Evolutionary conservation across 2,329 filamentous ascomycete genomes (phyloP), one percentile per base, ranked within the genome.

Genomic region (Alternaria sp.): DNA sequence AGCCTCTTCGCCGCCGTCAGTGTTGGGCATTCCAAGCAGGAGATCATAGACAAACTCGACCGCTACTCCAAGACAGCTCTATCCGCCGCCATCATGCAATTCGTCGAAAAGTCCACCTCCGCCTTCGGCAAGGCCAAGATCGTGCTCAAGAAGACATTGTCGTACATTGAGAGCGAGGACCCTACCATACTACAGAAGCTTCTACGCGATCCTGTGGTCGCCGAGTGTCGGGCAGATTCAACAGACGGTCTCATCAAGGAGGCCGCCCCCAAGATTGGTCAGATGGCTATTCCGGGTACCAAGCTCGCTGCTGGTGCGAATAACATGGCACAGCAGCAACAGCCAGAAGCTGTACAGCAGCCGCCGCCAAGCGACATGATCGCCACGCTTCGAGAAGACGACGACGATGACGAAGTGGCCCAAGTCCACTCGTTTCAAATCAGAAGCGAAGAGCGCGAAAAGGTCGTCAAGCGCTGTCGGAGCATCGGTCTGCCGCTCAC

Each of bases 81-180:
- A 12, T 94, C 95, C 0, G 87, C 92, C n/a, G 88, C 89, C 51
- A 92, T 98, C 65, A 87, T 90, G 65, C 84, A 88, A 9, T 97
- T 95, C 78, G 95, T 91, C 68, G 85, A 95, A 69, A 89, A 89
- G 64, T 96, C 93, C 66, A 97, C 94, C 6, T 90, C 92, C 68
- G 96, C 92, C 56, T 98, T 96, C 77, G 96, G 96, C 68, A 98
- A 97, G 81, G 94, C 97, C 59, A 96, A 97, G 79, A 88, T 98
- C 57, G 96, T 98, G 47, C 81, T 98, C 67, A 97, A 97, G 79
- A 92, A 97, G 74, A 98, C 95, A 66, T 92, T 93, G 69, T 97
- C 97, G 80, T 97, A 92, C 72, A 90, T 98, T 65, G 96, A 99
- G 81, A 97, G 92, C 73, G 90, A 92, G 20, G 95, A 98, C 79